Evolutionary conservation across 257 asterid genomes (phyloP).

Genomic region (Solanum microdontum): DNA sequence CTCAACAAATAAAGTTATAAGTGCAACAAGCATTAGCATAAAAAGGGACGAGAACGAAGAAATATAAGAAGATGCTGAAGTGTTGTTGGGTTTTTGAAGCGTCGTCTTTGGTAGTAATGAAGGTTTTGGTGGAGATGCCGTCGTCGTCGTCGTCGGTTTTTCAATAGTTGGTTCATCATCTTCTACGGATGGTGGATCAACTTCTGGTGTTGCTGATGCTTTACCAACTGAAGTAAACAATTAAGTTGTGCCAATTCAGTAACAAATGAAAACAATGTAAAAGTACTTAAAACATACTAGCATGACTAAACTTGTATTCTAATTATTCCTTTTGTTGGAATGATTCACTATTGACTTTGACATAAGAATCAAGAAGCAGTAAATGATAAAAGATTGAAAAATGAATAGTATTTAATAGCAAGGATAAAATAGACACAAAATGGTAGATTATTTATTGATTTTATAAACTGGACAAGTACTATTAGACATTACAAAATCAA

Average conservation of each 20-base stretch:
- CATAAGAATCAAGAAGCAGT: too few species aligned
- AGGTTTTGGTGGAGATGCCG: conserved; percentile 27
- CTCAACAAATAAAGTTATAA: background rate
- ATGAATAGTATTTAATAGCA: too few species aligned
- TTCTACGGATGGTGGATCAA: conserved; percentile 6
- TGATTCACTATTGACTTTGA: too few species aligned
- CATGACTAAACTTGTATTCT: background rate
- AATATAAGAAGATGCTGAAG: conserved; percentile 19
- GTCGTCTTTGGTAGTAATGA: conserved; percentile 32
- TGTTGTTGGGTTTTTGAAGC: conserved; percentile 13
- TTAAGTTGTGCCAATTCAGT: background rate
- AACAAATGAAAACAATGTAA: background rate
- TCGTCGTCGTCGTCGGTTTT: conserved; percentile 14
- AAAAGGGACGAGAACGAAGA: conserved; percentile 8
- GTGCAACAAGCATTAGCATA: conserved; percentile 14
- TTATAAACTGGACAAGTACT: too few species aligned
- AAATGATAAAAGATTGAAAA: too few species aligned
- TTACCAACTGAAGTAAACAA: conserved; percentile 28
- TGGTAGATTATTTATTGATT: too few species aligned
- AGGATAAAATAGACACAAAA: too few species aligned
- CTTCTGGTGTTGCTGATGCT: conserved; percentile 9
- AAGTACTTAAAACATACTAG: background rate
- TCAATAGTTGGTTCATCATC: background rate
- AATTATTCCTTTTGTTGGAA: background rate
- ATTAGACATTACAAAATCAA: too few species aligned